Base-by-base conservation (phyloP, 371 early-diverging fungal species). In the Mortierella sp. region DNA sequence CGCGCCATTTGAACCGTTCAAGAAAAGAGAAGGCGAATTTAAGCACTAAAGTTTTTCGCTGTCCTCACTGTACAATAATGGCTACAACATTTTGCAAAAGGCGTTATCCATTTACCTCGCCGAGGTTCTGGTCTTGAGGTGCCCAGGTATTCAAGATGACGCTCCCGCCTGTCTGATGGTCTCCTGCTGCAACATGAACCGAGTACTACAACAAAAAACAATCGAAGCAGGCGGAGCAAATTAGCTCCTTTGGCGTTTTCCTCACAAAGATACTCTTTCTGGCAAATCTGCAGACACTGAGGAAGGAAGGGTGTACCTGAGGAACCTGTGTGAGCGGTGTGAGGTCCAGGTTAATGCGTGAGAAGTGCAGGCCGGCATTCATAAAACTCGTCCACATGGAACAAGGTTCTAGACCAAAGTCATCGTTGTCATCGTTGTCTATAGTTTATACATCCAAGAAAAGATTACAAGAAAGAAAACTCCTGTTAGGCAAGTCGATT, bases 351-450 rank as follows among this genome's bases (percentile, higher is more conserved):
- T 70, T 69, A 28, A 83, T 37, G 31, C 84, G 84, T 31, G 78
- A 28, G 75, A 80, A 83, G 24, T 83, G 84, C 46, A 83, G 53
- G 28, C 75, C 73, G 9, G 84, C 84, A 73, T 83, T 77, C 55
- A 80, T 55, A 24, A 76, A 77, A n/a, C 78, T 73, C 19, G 75
- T 61, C 84, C 84, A 83, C 75, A 83, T 77, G 43, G 84, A 77
- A 37, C 78, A 80, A 37, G 84, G 80, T 48, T 80, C 80, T 21
- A 80, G 34, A 13, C 57, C 80, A 46, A 83, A 71, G 10, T 80
- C 80, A 43, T 83, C 75, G 13, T 78, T 59, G 10, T 80, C 80
- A 43, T 83, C 75, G 13, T 78, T 59, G 10, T 72, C 79, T 74
- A 74, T 31, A 31, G 6, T 59, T 31, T 13, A 13, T 1, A 26